Base-by-base conservation (phyloP, 805 yeast genomes). In the Nakazawaea peltata region DNA sequence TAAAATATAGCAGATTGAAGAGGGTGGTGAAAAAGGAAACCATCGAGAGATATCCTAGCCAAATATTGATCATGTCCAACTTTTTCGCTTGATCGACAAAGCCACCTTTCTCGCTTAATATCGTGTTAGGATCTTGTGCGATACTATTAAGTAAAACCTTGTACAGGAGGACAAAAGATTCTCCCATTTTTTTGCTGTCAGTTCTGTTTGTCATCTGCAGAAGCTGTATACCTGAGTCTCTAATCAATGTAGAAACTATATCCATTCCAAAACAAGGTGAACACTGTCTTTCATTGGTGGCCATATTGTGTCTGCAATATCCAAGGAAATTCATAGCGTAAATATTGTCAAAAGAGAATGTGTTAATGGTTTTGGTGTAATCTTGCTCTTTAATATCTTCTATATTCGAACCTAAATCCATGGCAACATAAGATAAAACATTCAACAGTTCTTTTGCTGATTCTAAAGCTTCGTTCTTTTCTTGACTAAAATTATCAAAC, bases 201-300 rank as follows among this genome's bases (percentile, higher is more conserved):
- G 65, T 59, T 37, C 59, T 48, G 32, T 56, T 55, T 4, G 74
- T 61, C 18, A 65, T 49, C 18, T 49, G 48, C 8, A 65, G 68
- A 27, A 69, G 50, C 42, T 67, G 74, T 2, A 53, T 54, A 4
- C 74, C 76, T 10, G 75, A 59, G 49, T 74, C 81, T 37, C 65
- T 57, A 9, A 72, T 57, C 12, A 72, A 50, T 11, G 67, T 65
- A 6, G 71, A 56, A 7, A 68, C 51, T 12, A 72, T 44, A 46
- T 74, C 77, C 37, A 71, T 48, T 1, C 75, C 77, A 33, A 53
- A 48, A 33, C 64, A 59, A 8, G 44, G 47, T 42, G 57, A 48
- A 42, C 76, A 63, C 45, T 41, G 49, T 32, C 33, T 44, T 29
- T 21, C 32, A 16, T 30, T 43, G 38, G 12, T 47, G 39, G 12